phyloP scores from a whole-genome alignment of 2,329 filamentous ascomycete genomes.

The Monosporascus sp. region DNA sequence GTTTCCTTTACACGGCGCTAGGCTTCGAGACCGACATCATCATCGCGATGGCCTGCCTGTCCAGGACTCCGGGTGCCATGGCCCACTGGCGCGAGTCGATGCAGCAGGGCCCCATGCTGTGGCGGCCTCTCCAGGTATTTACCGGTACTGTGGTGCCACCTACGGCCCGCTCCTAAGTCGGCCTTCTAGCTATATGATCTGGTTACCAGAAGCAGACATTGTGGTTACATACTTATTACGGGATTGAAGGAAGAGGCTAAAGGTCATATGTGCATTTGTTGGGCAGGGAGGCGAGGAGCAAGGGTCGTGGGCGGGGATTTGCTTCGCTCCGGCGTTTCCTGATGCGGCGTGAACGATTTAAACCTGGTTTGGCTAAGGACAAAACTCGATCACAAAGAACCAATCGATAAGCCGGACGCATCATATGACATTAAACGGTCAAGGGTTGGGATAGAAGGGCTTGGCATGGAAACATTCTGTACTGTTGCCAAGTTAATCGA shows the following conservation, averaged over 20 bases:
- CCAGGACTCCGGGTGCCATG: constrained; percentile 20
- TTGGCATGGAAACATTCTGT: too few relatives aligned
- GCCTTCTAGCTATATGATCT: too few relatives aligned
- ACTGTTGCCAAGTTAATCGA: too few relatives aligned
- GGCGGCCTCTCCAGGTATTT: constrained; percentile 1
- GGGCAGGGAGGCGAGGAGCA: neutral
- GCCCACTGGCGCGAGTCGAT: constrained; percentile 26
- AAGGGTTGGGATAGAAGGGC: too few relatives aligned
- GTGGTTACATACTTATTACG: neutral
- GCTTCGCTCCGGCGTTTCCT: too few relatives aligned
- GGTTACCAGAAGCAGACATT: neutral
- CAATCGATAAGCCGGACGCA: too few relatives aligned
- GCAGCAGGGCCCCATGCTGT: constrained; percentile 1
- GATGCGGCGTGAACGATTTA: too few relatives aligned
- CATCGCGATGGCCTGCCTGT: constrained; percentile 22
- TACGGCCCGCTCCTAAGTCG: neutral
- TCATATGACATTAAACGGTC: too few relatives aligned
- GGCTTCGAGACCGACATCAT: constrained; percentile 26
- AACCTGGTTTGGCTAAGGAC: too few relatives aligned
- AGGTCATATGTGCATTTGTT: neutral
- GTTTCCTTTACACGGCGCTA: constrained; percentile 37
- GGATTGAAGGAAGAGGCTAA: neutral
- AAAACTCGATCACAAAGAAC: too few relatives aligned
- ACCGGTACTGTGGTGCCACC: neutral
- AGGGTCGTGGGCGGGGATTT: too few relatives aligned